phyloP scores from a whole-genome alignment of 306 rosid species.

The Sicyos edulis region DNA sequence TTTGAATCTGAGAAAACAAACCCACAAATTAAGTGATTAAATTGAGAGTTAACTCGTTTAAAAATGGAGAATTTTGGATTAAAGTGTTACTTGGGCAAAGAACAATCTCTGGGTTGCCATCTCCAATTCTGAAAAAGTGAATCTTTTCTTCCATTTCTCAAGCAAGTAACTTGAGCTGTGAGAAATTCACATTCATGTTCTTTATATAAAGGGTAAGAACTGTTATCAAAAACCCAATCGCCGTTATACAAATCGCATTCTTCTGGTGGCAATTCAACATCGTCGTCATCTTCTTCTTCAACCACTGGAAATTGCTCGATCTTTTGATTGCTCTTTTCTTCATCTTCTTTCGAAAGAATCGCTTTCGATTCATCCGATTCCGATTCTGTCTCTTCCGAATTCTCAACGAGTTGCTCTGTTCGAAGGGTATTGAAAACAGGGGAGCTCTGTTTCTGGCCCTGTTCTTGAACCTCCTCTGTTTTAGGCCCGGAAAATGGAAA shows the following conservation, averaged over 20 bases:
- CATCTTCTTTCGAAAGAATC: slow-evolving; percentile 12
- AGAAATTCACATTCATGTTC: slow-evolving; percentile 84
- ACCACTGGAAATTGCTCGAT: slow-evolving; percentile 20
- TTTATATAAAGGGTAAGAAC: slow-evolving; percentile 72
- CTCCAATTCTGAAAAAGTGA: slow-evolving; percentile 84
- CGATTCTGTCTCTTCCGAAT: slow-evolving; percentile 22
- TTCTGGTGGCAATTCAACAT: slow-evolving; percentile 61
- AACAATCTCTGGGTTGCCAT: slow-evolving; percentile 90
- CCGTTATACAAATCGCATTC: slow-evolving; percentile 85
- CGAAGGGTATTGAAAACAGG: slow-evolving; percentile 16
- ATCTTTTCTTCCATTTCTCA: slow-evolving; percentile 82
- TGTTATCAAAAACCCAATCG: slow-evolving; percentile 73
- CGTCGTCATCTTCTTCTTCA: slow-evolving; percentile 38
- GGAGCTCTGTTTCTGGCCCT: slow-evolving; percentile 18
- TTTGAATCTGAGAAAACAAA: slow-evolving; percentile 51
- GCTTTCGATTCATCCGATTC: slow-evolving; percentile 33
- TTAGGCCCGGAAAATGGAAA: slow-evolving; percentile 51
- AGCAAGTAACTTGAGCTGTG: slow-evolving; percentile 78
- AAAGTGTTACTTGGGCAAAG: slow-evolving; percentile 60
- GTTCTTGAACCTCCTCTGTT: slow-evolving; percentile 45
- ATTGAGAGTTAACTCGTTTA: background rate
- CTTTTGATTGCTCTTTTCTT: slow-evolving; percentile 9
- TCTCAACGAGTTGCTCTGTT: slow-evolving; percentile 33
- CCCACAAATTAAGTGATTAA: background rate
- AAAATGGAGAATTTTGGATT: background rate